Evolutionary conservation across 2,329 filamentous ascomycete species (phyloP), one percentile per base, ranked within the genome.

Genomic region (Microcera coccophila): DNA sequence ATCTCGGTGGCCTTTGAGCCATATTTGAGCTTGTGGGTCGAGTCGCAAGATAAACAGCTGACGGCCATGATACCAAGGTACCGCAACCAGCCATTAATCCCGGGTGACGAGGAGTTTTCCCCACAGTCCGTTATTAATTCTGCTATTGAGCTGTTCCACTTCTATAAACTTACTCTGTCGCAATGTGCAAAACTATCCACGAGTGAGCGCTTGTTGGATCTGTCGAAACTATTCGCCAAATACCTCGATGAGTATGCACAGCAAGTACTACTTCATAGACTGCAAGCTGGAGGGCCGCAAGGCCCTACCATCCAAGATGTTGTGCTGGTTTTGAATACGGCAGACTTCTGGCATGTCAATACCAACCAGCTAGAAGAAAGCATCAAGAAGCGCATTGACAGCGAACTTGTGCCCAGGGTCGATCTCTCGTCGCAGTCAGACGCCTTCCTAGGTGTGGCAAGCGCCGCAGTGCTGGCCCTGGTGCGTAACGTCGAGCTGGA

Each of bases 1-100:
- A 95, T 98, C 47, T 97, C 93, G 0, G 89, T 94, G 49, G 93
- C 93, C 1, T 98, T 98, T 60, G 93, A 97, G 67, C 93, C 93
- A 1, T 98, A 97, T 64, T 76, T 98, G 52, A 95, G 89, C 62
- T 72, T 98, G 4, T 98, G 93, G 93, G 90, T 98, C 2, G 91
- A 97, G 47, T 91, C 89, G 9, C 93, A 97, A 65, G 91, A 96
- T 66, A 91, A 83, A 65, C 85, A 95, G 57, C 74, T 97, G 44
- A 85, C 89, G 5, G 68, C 74, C 7, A 81, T 97, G 67, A 87
- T 98, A 50, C 90, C 90, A 1, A 89, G 82, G 62, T 97, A 97
- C 66, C 87, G 86, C 52, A 79, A 77, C 46, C 89, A 95, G 55
- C 85, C 89, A 0, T 75, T 95, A 3, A 76, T 90, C 31, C 82